Base-by-base conservation (phyloP, 345 rosid genomes). In the Lagerstroemia speciosa region DNA sequence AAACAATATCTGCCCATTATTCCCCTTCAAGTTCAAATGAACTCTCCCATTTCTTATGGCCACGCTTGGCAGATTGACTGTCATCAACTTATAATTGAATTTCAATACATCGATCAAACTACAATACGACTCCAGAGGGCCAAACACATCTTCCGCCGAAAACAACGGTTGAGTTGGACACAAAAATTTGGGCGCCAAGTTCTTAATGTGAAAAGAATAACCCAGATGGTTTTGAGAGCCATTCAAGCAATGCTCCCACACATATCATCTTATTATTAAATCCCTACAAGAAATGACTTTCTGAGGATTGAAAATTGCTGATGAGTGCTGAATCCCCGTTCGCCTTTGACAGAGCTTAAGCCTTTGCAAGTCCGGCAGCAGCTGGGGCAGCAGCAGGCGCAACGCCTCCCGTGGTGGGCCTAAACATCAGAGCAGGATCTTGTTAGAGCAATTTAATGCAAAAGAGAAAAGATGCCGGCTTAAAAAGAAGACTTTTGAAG, bases 361-460 rank as follows among this genome's bases (percentile, higher is more conserved):
- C 87, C 78, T 88, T 83, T 40, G 81, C 86, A 50, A 67, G 82
- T 75, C 71, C 76, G 33, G 45, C 8, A 36, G 75, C 58, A 73
- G 80, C 52, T 11, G 84, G 27, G 20, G 83, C 86, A 69, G 89
- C 70, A 11, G 84, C 82, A 41, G 92, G 91, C 68, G 91, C 65
- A 75, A 74, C 87, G 64, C 99, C 99, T 73, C 99, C 98, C 27
- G 99, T 95, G 34, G 99, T 95, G 53, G 98, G 99, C 87, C 98
- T 92, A 85, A 74, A 80, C 71, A 63, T 15, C 64, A n/a, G 32
- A 62, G 65, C 8, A 52, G 55, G 73, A 67, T 10, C 24, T 53
- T 19, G 26, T 46, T 62, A 74, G 65, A 27, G 34, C 19, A 29
- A 58, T 58, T 53, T 10, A 53, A 53, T n/a, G n/a, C n/a, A n/a